Percentiles rank a stretch among this genome's conserved stretches.
Conservation (phyloP, 1,139 yeast genomes). For the Pichia sp. region DNA sequence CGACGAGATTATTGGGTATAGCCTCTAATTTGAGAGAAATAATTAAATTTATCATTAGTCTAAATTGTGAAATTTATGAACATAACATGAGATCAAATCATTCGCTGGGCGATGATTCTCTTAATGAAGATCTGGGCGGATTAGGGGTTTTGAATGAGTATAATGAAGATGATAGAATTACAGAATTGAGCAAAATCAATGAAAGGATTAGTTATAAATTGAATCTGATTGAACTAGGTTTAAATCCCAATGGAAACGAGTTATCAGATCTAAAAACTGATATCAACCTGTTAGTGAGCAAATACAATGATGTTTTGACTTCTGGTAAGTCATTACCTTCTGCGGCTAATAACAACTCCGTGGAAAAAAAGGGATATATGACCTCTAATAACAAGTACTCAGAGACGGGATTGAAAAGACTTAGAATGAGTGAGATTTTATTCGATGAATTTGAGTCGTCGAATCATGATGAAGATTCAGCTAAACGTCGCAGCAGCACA, state of each 20-base stretch:
- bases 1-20: slow-evolving; percentile 14
- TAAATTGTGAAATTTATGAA: slow-evolving; percentile 6
- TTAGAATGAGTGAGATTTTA: slow-evolving; percentile 7
- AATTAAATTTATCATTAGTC: slow-evolving; percentile 4
- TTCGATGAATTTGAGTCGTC: slow-evolving; percentile 2
- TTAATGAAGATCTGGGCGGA: neutral
- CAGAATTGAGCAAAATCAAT: slow-evolving; percentile 10
- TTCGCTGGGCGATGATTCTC: neutral
- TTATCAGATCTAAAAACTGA: slow-evolving; percentile 11
- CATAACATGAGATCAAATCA: neutral
- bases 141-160: slow-evolving; percentile 13
- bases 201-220: slow-evolving; percentile 15
- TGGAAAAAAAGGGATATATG: neutral
- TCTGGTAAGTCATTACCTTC: neutral
- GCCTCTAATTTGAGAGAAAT: slow-evolving; percentile 10
- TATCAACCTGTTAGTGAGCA: slow-evolving; percentile 9
- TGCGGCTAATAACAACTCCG: neutral
- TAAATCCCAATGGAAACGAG: slow-evolving; percentile 8
- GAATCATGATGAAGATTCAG: slow-evolving; percentile 7
- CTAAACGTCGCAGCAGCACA: slow-evolving; percentile 18
- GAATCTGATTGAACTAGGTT: slow-evolving; percentile 16
- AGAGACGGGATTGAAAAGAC: slow-evolving; percentile 1
- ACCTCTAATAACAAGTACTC: neutral
- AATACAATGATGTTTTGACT: slow-evolving; percentile 4
- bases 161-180: slow-evolving; percentile 17